A percentile compares a stretch with the other conserved stretches of the same genome.
Conservation (phyloP, 1,139 yeast genomes). For the Suhomyces bolitotheri region DNA sequence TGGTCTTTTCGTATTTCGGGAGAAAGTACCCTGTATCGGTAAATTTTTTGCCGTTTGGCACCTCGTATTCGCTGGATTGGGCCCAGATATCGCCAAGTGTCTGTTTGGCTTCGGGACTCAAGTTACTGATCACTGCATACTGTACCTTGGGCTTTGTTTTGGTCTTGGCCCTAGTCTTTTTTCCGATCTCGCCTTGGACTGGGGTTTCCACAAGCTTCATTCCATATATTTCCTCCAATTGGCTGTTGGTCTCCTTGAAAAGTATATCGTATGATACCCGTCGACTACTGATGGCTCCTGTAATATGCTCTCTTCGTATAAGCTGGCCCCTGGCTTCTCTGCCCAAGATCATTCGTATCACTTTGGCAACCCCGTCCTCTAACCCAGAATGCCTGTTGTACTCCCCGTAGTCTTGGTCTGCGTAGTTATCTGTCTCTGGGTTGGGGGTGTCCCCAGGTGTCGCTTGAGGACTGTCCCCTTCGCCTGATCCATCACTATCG, state of each 20-base stretch:
- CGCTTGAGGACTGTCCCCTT: neutral
- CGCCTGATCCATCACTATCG: neutral
- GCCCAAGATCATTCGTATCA: slow-evolving; percentile 26
- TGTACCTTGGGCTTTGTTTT: slow-evolving; percentile 14
- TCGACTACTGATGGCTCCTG: slow-evolving; percentile 18
- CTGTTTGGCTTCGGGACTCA: slow-evolving; percentile 23
- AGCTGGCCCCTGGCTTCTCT: slow-evolving; percentile 28
- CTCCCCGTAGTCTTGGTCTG: neutral
- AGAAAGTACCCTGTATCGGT: slow-evolving; percentile 19
- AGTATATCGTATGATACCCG: slow-evolving; percentile 21
- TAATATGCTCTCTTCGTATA: slow-evolving; percentile 30
- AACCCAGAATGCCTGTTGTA: slow-evolving; percentile 9
- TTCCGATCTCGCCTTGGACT: slow-evolving; percentile 10
- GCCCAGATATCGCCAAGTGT: slow-evolving; percentile 22
- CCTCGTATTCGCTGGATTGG: slow-evolving; percentile 11
- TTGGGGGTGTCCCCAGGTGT: no score
- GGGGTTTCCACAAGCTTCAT: slow-evolving; percentile 26
- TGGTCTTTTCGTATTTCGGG: slow-evolving; percentile 18
- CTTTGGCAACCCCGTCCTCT: slow-evolving; percentile 18
- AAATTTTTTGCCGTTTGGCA: slow-evolving; percentile 15
- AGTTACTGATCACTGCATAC: slow-evolving; percentile 22
- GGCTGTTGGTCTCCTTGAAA: slow-evolving; percentile 19
- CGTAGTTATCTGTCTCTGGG: neutral
- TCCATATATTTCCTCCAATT: slow-evolving; percentile 34
- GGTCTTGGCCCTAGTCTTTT: slow-evolving; percentile 6